These are phyloP conservation scores for Exophiala alcalophila DNA, from an alignment of 2,329 filamentous ascomycete genomes.

Conservation along the genomic window DNA sequence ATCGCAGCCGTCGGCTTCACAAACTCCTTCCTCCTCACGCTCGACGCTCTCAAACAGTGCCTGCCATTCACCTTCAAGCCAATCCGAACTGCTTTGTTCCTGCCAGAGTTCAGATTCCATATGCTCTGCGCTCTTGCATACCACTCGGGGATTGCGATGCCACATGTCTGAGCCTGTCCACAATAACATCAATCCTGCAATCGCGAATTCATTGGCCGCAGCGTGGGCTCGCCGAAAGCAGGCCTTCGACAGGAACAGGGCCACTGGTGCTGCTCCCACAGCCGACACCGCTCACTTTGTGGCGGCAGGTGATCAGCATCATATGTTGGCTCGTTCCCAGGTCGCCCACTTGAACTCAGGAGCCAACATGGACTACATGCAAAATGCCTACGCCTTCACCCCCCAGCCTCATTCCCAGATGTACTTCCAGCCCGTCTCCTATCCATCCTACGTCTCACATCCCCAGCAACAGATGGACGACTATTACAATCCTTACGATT, in stretches of 20 bases:
- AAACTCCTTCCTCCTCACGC: too few species aligned
- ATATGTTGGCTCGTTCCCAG: too few species aligned
- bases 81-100: too few species aligned
- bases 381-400: conserved; percentile 15
- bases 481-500: conserved; percentile 32
- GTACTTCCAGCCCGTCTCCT: conserved; percentile 24
- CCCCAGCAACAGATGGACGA: conserved; percentile 21
- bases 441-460: conserved; percentile 17
- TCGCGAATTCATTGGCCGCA: neutral
- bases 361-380: conserved; percentile 16
- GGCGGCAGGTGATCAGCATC: too few species aligned
- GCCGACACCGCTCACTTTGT: neutral
- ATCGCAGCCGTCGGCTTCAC: too few species aligned
- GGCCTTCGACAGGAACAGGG: neutral
- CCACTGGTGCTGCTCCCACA: neutral
- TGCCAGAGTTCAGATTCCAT: too few species aligned
- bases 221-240: neutral
- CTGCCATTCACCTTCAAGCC: too few species aligned
- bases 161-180: conserved; percentile 1
- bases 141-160: neutral
- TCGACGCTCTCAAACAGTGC: too few species aligned
- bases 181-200: neutral
- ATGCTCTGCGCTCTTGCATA: too few species aligned
- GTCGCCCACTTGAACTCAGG: too few species aligned
- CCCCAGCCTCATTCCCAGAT: conserved; percentile 26